Percentiles rank a stretch among this genome's conserved stretches.
These are phyloP conservation scores for Nicotiana benthamiana DNA, from an alignment of 257 asterid species.

Conservation along the genomic window DNA sequence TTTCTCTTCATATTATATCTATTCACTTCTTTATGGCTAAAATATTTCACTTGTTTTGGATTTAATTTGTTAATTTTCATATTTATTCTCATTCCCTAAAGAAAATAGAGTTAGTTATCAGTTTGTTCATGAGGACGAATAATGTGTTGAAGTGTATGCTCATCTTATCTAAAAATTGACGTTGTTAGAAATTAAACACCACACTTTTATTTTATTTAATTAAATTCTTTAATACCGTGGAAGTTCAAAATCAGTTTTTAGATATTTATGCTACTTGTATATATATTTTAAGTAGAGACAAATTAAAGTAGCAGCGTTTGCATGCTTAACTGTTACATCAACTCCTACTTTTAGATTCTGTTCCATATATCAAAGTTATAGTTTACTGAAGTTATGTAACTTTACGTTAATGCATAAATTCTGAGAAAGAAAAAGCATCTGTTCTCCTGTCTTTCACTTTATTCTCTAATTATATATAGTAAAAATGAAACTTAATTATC, in stretches of 20 bases:
- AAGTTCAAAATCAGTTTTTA: neutral
- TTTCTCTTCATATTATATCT: neutral
- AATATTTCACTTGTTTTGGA: neutral
- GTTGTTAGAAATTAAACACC: too few relatives aligned
- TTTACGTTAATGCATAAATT: neutral
- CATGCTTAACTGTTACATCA: slow-evolving; percentile 12
- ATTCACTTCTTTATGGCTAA: neutral
- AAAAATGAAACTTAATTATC: slow-evolving; percentile 12
- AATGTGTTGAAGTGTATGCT: too few relatives aligned
- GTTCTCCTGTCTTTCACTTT: slow-evolving; percentile 7
- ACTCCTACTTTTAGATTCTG: neutral
- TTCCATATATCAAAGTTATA: neutral
- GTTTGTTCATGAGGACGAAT: too few relatives aligned
- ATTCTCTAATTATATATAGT: slow-evolving; percentile 7
- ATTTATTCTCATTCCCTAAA: neutral
- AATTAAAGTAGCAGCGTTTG: neutral
- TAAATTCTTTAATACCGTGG: too few relatives aligned
- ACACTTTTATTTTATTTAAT: too few relatives aligned
- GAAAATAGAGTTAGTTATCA: neutral
- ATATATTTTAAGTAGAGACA: neutral
- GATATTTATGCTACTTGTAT: neutral
- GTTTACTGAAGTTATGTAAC: slow-evolving; percentile 1
- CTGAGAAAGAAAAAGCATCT: neutral
- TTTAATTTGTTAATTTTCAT: neutral
- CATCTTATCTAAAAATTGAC: too few relatives aligned